Base-by-base conservation (phyloP, 2,329 filamentous ascomycete genomes). In the Ascochyta lentis region DNA sequence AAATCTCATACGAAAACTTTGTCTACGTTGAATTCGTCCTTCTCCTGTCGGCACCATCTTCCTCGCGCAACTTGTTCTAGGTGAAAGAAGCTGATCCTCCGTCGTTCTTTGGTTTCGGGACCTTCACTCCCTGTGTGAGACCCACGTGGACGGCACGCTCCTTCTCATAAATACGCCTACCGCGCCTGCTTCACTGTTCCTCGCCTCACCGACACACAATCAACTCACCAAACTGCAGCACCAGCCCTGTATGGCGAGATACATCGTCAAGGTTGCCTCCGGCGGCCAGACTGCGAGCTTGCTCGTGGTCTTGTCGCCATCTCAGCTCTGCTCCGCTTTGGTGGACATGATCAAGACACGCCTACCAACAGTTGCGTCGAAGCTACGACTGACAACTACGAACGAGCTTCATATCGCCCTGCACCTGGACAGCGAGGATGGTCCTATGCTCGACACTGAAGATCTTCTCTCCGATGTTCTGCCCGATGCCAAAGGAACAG, bases 401-500 rank as follows among this genome's bases (percentile, higher is more conserved):
- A 16, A 23, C 13, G 22, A 49, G n/a, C 6, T 31, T 9, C 3
- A 44, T 3, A 39, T 58, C 38, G 66, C 61, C 2, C 50, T 73
- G 15, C 69, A 67, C 46, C 57, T 70, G 15, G 61, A 66, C 31
- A 54, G 47, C 35, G 46, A 45, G 16, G 57, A 63, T 34, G 69
- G 70, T 12, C 63, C 69, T n/a, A 60, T 70, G 26, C 56, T 71
- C 15, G 69, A 71, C 44, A 33, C 23, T 4, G 58, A 67, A n/a
- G 69, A 73, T 44, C 31, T 64, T 4, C 59, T 74, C 9, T 56
- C 58, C 1, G 63, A 71, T 53, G 55, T 68, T 4, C 45, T 70
- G 13, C 53, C 54, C n/a, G 13, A 34, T 27, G 49, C 58, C 6
- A 54, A 53, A 26, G 69, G 72, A 31, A 60, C 49, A 24, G 37